Base-by-base conservation (phyloP, 106 monocot genomes). In the Dendrobium huoshanense region DNA sequence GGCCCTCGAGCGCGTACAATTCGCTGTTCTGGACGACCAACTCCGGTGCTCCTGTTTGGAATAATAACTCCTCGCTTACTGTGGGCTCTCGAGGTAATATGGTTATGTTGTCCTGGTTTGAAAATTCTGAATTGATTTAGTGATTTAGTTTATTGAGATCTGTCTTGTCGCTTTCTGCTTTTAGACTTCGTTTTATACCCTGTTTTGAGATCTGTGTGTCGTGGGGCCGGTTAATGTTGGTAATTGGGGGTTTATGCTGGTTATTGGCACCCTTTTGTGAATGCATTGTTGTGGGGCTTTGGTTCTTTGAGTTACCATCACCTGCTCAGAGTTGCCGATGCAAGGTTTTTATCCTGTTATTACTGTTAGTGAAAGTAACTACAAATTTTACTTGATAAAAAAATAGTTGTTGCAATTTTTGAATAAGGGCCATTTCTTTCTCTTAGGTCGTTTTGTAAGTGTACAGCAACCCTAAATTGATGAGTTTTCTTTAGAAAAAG, bases 41-140 rank as follows among this genome's bases (percentile, higher is more conserved):
- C 82, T 92, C 97, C 9, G 97, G 97, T 9, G 94, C 97, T 8
- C 97, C 97, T 27, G 94, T 98, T 41, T 98, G 94, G 94, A 98
- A 98, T 87, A 98, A 98, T 85, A 92, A 98, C 85, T 70, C 81
- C 51, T 98, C 97, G 15, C 89, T 94, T 79, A 98, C 94, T 15
- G 89, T 92, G 41, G 97, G 97, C 29, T 55, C 90, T 48, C 87
- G 97, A 83, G 97, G 97, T 97, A 86, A 47, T 77, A 15, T 79
- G 73, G 2, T 58, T 76, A 10, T 41, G 8, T 74, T 43, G 40
- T 7, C 44, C 5, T 74, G 41, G 5, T 74, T 43, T 74, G 43
- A 74, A 43, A 73, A 33, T 70, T 70, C 37, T 2, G 31, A 37
- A 37, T 31, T 64, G n/a, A 64, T 64, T 22, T 22, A 25, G 64